Conservation (phyloP, 139 green algal genomes). For the Pedinophyceae sp. region DNA sequence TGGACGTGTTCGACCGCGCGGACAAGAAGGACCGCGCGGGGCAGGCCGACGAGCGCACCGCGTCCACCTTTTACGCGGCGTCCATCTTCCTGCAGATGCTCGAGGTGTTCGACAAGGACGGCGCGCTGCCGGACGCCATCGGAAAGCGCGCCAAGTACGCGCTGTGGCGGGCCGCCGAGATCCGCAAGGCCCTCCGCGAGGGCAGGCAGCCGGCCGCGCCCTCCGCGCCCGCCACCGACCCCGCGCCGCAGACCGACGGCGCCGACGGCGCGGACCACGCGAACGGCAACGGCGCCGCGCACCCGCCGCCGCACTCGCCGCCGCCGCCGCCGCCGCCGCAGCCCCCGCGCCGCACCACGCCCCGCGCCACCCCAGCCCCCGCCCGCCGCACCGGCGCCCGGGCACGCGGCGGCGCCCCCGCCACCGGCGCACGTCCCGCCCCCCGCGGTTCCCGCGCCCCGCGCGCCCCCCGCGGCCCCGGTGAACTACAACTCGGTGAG, state of each 20-base stretch:
- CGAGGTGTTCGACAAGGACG: constrained; percentile 54
- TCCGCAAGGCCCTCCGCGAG: constrained; percentile 64
- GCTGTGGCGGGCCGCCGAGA: constrained; percentile 69
- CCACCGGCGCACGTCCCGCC: background rate
- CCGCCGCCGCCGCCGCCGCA: background rate
- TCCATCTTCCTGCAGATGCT: constrained; percentile 71
- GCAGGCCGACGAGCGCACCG: constrained; percentile 39
- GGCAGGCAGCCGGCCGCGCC: constrained; percentile 38
- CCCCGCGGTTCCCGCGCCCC: background rate
- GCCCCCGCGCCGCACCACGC: background rate
- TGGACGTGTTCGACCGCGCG: constrained; percentile 47
- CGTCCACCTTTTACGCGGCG: constrained; percentile 67
- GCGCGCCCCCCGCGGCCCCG: too few species aligned
- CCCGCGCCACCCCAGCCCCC: background rate
- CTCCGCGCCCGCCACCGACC: too few species aligned
- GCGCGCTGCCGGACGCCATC: constrained; percentile 40
- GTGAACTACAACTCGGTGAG: constrained; percentile 4
- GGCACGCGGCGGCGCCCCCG: background rate
- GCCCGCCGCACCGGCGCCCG: too few species aligned
- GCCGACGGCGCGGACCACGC: background rate
- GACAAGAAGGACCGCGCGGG: constrained; percentile 49
- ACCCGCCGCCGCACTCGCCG: background rate
- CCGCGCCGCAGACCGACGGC: too few species aligned
- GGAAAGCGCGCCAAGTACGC: constrained; percentile 65
- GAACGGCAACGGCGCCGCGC: background rate